Evolutionary conservation across 306 rosid genomes (phyloP).

Genomic region (Carpinus fangiana): DNA sequence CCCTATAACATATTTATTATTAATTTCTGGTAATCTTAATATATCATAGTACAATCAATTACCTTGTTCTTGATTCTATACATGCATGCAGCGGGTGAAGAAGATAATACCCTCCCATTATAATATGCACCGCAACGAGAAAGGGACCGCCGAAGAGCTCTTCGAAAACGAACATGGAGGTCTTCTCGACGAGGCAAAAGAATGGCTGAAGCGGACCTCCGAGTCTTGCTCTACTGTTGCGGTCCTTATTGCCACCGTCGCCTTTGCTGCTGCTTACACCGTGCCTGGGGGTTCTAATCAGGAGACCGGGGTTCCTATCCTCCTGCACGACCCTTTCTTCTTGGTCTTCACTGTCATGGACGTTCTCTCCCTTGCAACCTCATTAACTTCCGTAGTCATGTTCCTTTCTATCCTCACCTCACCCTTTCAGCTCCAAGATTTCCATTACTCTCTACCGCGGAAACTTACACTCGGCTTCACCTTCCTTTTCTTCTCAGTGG

Average conservation of each 20-base stretch:
- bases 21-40: no score
- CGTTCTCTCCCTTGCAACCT: conserved; percentile 28
- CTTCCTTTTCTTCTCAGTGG: conserved; percentile 29
- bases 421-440: conserved; percentile 30
- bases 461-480: conserved; percentile 29
- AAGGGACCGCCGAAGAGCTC: conserved; percentile 10
- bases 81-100: conserved; percentile 32
- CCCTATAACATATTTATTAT: no score
- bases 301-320: background rate
- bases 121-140: background rate
- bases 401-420: conserved; percentile 43
- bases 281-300: conserved; percentile 27
- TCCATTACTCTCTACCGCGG: conserved; percentile 22
- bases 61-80: background rate
- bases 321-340: conserved; percentile 24
- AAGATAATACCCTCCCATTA: background rate
- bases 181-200: conserved; percentile 21
- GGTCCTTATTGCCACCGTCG: conserved; percentile 36
- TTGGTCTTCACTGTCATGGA: conserved; percentile 35
- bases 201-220: conserved; percentile 28
- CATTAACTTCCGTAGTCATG: conserved; percentile 40
- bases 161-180: background rate
- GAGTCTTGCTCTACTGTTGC: conserved; percentile 36
- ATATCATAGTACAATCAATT: no score
- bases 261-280: conserved; percentile 37